A percentile compares a stretch with the other conserved stretches of the same genome.
Evolutionary conservation across 1,139 yeast species (phyloP).

Genomic region (Protomyces pachydermus): DNA sequence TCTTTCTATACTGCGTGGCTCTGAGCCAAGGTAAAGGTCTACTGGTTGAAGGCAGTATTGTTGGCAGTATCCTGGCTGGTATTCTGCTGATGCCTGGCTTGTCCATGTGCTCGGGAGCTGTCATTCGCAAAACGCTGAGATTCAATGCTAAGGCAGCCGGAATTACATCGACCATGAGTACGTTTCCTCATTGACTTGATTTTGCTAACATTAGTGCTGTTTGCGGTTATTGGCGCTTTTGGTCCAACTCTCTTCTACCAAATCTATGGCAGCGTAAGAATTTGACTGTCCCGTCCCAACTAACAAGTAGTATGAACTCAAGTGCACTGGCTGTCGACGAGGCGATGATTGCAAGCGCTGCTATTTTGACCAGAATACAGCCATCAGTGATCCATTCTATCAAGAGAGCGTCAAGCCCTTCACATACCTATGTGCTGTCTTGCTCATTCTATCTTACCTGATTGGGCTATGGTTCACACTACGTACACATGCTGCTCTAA

Average conservation of each 20-base stretch:
- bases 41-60: conserved; percentile 94
- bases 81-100: conserved; percentile 85
- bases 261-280: conserved; percentile 62
- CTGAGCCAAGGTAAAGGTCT: conserved; percentile 77
- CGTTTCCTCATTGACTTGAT: conserved; percentile 44
- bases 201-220: background rate
- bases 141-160: conserved; percentile 97
- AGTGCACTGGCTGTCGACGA: conserved; percentile 51
- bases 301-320: conserved; percentile 52
- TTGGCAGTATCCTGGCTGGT: conserved; percentile 91
- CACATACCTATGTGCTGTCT: conserved; percentile 70
- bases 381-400: conserved; percentile 58
- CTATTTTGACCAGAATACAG: conserved; percentile 71
- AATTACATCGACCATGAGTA: conserved; percentile 89
- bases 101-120: conserved; percentile 96
- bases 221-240: conserved; percentile 81
- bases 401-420: conserved; percentile 68
- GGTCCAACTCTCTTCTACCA: conserved; percentile 90
- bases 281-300: background rate
- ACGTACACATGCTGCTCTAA: conserved; percentile 91
- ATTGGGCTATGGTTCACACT: conserved; percentile 89
- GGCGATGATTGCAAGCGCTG: conserved; percentile 59
- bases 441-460: conserved; percentile 77
- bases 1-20: conserved; percentile 88
- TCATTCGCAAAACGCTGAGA: conserved; percentile 83